Percentiles rank a stretch among this genome's conserved stretches.
phyloP scores from a whole-genome alignment of 2,329 filamentous ascomycete species.

The Microdochium paspali region DNA sequence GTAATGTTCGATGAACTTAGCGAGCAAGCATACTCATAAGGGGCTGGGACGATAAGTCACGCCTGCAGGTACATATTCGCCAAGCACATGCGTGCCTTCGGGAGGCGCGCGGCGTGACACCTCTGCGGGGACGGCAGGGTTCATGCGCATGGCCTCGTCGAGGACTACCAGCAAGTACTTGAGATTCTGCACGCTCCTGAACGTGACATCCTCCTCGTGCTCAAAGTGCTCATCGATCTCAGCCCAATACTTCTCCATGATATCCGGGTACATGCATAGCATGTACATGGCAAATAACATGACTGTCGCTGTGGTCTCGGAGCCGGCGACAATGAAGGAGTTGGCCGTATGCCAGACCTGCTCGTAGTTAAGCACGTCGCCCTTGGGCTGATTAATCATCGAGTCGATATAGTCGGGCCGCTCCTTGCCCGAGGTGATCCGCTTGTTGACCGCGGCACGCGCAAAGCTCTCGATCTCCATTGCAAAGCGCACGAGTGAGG shows the following conservation, averaged over 20 bases:
- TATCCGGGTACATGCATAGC: constrained; percentile 25
- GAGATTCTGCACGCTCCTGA: constrained; percentile 20
- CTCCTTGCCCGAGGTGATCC: not conserved
- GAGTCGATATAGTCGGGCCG: not conserved
- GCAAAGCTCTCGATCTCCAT: not conserved
- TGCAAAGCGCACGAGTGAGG: constrained; percentile 4
- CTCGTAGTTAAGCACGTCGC: not conserved
- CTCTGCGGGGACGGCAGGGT: constrained; percentile 21
- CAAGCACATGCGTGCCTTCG: not conserved
- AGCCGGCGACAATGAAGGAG: constrained; percentile 32
- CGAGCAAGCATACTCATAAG: not conserved
- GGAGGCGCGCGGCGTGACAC: constrained; percentile 1
- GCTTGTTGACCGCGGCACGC: not conserved
- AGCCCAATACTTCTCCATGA: constrained; percentile 19
- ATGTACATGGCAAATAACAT: constrained; percentile 30
- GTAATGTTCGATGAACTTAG: constrained; percentile 10
- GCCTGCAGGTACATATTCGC: not conserved
- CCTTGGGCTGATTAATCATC: not conserved
- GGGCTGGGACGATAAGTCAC: not conserved
- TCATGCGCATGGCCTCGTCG: constrained; percentile 31
- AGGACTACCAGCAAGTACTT: constrained; percentile 30
- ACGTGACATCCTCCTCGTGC: constrained; percentile 26
- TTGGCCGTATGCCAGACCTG: not conserved
- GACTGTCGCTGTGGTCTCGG: constrained; percentile 40
- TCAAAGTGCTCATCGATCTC: constrained; percentile 29